Evolutionary conservation across 139 green algal species (phyloP).

Genomic region (Chlorella sorokiniana): DNA sequence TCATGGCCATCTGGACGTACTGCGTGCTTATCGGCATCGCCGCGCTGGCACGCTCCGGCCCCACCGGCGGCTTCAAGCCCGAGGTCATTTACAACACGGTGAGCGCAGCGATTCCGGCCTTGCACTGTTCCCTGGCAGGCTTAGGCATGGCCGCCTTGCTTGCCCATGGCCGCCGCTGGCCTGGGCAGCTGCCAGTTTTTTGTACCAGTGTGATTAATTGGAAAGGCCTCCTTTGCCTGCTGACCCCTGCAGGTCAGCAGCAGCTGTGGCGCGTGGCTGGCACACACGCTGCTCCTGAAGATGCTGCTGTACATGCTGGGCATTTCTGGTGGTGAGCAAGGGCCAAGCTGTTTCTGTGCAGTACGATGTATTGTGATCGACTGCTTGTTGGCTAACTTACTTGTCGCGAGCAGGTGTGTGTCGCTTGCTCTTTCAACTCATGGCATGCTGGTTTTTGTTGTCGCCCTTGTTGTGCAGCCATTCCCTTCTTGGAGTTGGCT

Average conservation of each 20-base stretch:
- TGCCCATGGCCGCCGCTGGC: neutral
- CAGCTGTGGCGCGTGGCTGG: slow-evolving; percentile 63
- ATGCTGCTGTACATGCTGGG: slow-evolving; percentile 70
- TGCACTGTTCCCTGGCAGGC: neutral
- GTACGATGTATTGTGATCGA: neutral
- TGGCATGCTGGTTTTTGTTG: slow-evolving; percentile 41
- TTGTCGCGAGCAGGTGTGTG: neutral
- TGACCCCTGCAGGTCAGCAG: slow-evolving; percentile 9
- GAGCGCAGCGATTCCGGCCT: slow-evolving; percentile 1
- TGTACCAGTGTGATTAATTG: neutral
- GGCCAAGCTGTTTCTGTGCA: neutral
- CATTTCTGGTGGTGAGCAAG: slow-evolving; percentile 34
- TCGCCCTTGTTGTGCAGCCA: slow-evolving; percentile 49
- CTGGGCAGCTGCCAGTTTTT: neutral
- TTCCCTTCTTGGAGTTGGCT: slow-evolving; percentile 83
- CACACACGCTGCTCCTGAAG: slow-evolving; percentile 72
- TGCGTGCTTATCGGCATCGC: slow-evolving; percentile 65
- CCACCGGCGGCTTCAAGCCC: slow-evolving; percentile 61
- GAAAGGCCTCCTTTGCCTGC: neutral
- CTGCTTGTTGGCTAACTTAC: neutral
- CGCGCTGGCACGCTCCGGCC: slow-evolving; percentile 28
- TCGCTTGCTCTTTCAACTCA: neutral
- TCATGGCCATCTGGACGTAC: slow-evolving; percentile 89
- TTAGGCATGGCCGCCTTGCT: neutral
- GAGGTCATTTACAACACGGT: slow-evolving; percentile 77